Conservation (phyloP, 2,329 filamentous ascomycete species). For the Aspergillus neoniger region DNA sequence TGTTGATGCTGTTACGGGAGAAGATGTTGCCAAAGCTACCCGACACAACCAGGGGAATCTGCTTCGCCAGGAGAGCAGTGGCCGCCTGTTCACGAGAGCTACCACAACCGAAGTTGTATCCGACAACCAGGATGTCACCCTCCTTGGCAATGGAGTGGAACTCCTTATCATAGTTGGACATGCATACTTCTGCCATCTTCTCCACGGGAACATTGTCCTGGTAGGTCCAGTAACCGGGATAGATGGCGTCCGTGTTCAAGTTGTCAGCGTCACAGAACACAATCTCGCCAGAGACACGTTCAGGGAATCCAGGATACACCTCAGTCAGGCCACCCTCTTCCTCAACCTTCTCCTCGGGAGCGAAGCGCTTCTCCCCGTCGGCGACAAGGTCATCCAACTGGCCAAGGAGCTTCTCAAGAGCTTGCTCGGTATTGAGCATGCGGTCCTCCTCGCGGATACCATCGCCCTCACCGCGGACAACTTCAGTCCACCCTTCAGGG, state of each 20-base stretch:
- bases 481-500: slow-evolving; percentile 65
- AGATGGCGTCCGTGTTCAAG: slow-evolving; percentile 90
- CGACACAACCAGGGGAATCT: slow-evolving; percentile 41
- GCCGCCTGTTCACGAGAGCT: slow-evolving; percentile 82
- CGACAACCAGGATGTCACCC: slow-evolving; percentile 79
- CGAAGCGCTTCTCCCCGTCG: slow-evolving; percentile 63
- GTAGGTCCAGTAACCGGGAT: slow-evolving; percentile 89
- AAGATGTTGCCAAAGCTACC: slow-evolving; percentile 45
- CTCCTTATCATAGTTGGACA: slow-evolving; percentile 85
- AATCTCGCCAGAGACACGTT: slow-evolving; percentile 80
- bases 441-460: slow-evolving; percentile 70
- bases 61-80: slow-evolving; percentile 60
- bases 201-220: slow-evolving; percentile 76
- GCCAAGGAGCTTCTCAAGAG: slow-evolving; percentile 69
- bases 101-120: slow-evolving; percentile 88
- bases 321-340: slow-evolving; percentile 54
- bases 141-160: slow-evolving; percentile 66
- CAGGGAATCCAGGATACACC: slow-evolving; percentile 82
- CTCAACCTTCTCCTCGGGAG: slow-evolving; percentile 55
- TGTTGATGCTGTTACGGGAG: slow-evolving; percentile 45
- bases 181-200: slow-evolving; percentile 85
- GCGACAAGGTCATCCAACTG: slow-evolving; percentile 59
- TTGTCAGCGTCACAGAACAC: slow-evolving; percentile 84
- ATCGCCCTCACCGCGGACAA: slow-evolving; percentile 60
- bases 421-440: slow-evolving; percentile 67